These are phyloP conservation scores for Geotrichum phurueaensis DNA, from an alignment of 1,139 yeast species.

Conservation along the genomic window DNA sequence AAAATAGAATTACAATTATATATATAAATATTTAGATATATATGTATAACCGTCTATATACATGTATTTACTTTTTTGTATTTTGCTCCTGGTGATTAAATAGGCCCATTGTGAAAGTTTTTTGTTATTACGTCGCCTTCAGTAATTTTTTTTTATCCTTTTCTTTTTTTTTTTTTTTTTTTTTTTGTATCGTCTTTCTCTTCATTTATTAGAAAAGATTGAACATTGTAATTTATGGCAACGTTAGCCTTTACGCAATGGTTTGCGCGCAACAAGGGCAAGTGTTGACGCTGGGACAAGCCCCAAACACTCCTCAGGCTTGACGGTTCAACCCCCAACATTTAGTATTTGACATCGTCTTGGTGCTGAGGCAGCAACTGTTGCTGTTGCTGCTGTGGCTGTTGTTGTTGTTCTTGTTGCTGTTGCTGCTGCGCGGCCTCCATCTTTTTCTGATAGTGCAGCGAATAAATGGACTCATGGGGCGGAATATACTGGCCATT, in stretches of 20 bases:
- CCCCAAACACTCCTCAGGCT: too few species aligned
- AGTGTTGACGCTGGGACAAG: neutral
- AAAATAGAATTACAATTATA: too few species aligned
- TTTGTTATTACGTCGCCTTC: neutral
- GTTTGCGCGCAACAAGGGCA: neutral
- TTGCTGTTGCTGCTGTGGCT: conserved; percentile 1
- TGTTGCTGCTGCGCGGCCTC: conserved; percentile 6
- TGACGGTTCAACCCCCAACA: neutral
- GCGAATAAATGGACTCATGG: conserved; percentile 15
- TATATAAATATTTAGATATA: too few species aligned
- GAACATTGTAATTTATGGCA: neutral
- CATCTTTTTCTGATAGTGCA: conserved; percentile 2
- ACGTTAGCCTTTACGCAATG: neutral
- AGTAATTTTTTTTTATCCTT: too few species aligned
- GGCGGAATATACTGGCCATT: conserved; percentile 16
- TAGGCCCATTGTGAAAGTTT: neutral
- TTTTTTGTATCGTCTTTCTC: neutral
- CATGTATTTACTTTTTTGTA: too few species aligned
- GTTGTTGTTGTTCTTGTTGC: conserved; percentile 11
- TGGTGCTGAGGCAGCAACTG: neutral
- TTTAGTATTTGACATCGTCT: neutral
- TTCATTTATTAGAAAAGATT: neutral
- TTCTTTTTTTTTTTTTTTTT: too few species aligned
- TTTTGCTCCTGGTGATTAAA: neutral
- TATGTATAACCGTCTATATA: too few species aligned